These are phyloP conservation scores for Pichia sp. DNA, from an alignment of 1,139 yeast genomes.

Conservation along the genomic window DNA sequence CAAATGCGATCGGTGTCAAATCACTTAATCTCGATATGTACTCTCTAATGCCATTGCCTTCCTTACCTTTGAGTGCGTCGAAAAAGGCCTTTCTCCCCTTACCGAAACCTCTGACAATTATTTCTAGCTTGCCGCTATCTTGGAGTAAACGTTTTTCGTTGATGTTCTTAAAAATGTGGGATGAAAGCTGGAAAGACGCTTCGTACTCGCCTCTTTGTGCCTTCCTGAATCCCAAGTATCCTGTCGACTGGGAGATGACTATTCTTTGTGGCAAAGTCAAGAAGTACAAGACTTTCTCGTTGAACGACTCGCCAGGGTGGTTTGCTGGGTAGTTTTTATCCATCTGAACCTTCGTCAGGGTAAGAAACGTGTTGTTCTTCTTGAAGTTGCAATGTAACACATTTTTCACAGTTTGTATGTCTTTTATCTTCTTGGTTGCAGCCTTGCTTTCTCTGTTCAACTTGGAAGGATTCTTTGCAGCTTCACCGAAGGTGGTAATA, in stretches of 20 bases:
- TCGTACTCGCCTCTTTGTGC: conserved; percentile 87
- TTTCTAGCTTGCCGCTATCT: conserved; percentile 49
- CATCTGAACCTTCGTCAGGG: conserved; percentile 69
- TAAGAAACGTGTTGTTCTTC: conserved; percentile 76
- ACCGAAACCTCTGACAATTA: conserved; percentile 77
- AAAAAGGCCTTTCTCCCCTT: conserved; percentile 86
- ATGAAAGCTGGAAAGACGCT: conserved; percentile 85
- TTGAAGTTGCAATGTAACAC: conserved; percentile 73
- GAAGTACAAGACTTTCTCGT: conserved; percentile 74
- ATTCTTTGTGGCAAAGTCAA: conserved; percentile 77
- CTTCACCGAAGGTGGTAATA: conserved; percentile 27
- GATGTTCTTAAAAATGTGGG: conserved; percentile 68
- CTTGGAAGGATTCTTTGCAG: conserved; percentile 18
- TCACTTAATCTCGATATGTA: conserved; percentile 69
- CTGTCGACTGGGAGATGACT: conserved; percentile 62
- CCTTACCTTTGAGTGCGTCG: conserved; percentile 83
- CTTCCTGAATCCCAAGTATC: conserved; percentile 71
- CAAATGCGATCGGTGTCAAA: conserved; percentile 76
- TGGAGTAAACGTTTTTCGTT: conserved; percentile 24
- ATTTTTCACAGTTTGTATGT: conserved; percentile 45
- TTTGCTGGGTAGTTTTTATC: conserved; percentile 56
- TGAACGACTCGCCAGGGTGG: conserved; percentile 55
- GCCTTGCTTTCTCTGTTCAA: conserved; percentile 8
- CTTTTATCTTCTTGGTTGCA: conserved; percentile 18
- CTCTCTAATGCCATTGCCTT: conserved; percentile 67